Evolutionary conservation across 305 asterid species (phyloP), one percentile per base, ranked within the genome.

Genomic region (Solanum hybrid): DNA sequence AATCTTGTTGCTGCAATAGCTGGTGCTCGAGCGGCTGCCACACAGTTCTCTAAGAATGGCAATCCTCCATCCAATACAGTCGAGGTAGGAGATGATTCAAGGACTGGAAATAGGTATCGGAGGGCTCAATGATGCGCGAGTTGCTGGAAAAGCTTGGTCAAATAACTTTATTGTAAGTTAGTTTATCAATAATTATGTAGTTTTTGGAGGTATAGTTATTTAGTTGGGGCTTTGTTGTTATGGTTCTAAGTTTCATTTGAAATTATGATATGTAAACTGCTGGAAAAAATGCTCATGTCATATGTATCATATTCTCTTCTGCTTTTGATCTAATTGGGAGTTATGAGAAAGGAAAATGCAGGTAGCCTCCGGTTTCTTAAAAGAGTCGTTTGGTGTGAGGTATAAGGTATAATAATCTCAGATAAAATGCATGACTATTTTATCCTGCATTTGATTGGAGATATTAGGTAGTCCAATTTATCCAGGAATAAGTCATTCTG

Each of bases 11-110:
- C 96, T 82, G 98, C 98, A 1, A 94, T 96, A 80, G 95, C 96
- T 20, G 98, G 97, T 35, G 99, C 98, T 5, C 93, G 94, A 88
- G 96, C 94, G 7, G 98, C 98, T 35, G 98, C 99, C 32, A 93
- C 96, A 5, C 99, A 96, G 79, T 97, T 93, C 89, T 91, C 96
- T 2, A 97, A 92, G 92, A 90, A 77, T 32, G 89, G 80, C 56
- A 78, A 40, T 32, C 46, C 89, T 26, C 91, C 77, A 60, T 87
- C 88, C 32, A 72, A 84, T 34, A 38, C 85, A 34, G 29, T n/a
- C 11, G 92, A 88, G 85, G 91, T 79, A n/a, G 79, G 24, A 17
- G 79, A 75, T 87, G 71, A 87, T 27, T 89, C 94, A 3, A 73
- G 94, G 90, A 90, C 93, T 10, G 88, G 95, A 89, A 88, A 76